These are phyloP conservation scores for Ogataea degrootiae DNA, from an alignment of 805 yeast species.

Conservation along the genomic window DNA sequence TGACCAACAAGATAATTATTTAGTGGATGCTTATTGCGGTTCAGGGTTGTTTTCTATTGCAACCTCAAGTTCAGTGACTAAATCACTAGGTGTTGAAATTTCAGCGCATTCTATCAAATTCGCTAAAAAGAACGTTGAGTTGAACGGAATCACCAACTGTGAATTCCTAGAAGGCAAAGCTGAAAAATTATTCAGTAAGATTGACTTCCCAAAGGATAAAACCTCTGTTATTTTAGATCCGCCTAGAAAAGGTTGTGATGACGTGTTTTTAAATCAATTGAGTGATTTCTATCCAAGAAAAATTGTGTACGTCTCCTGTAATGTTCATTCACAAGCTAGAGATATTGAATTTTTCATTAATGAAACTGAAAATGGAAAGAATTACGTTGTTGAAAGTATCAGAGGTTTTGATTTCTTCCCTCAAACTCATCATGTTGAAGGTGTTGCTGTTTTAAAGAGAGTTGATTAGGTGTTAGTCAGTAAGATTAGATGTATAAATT, in stretches of 20 bases:
- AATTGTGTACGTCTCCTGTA: conserved; percentile 93
- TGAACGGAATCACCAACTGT: conserved; percentile 74
- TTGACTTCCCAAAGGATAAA: conserved; percentile 65
- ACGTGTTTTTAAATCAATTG: conserved; percentile 77
- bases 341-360: conserved; percentile 80
- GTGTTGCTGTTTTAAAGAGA: conserved; percentile 41
- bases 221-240: conserved; percentile 95
- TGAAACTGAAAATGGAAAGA: conserved; percentile 54
- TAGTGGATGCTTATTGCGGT: conserved; percentile 21
- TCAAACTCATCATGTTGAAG: conserved; percentile 55
- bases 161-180: conserved; percentile 89
- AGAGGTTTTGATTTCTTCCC: conserved; percentile 94
- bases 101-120: conserved; percentile 86
- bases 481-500: background rate
- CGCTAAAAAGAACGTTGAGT: conserved; percentile 75
- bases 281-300: conserved; percentile 78
- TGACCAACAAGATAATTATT: conserved; percentile 35
- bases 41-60: conserved; percentile 83
- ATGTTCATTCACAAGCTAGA: conserved; percentile 96
- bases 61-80: conserved; percentile 73
- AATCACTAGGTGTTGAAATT: conserved; percentile 90
- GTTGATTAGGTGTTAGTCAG: background rate
- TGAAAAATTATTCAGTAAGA: conserved; percentile 76
- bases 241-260: conserved; percentile 96
- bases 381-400: conserved; percentile 72